Evolutionary conservation across 768 basidiomycete genomes (phyloP).

Genomic region (Mycena rebaudengoi): DNA sequence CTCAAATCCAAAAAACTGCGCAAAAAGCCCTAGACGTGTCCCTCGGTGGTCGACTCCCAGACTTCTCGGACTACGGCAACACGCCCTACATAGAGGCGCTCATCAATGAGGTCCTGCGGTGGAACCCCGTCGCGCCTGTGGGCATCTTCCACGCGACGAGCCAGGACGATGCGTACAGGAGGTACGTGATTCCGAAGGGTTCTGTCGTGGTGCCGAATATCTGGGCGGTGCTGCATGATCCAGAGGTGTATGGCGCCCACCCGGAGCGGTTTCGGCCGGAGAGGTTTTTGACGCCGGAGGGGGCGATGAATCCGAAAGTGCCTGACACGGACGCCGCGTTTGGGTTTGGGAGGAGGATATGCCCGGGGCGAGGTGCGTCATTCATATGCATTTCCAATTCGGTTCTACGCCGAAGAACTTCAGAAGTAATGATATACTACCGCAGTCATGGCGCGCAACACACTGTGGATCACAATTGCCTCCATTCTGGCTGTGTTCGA

Average conservation of each 20-base stretch:
- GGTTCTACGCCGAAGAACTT: not conserved
- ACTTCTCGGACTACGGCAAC: conserved; percentile 28
- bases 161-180: conserved; percentile 44
- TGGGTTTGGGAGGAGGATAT: conserved; percentile 33
- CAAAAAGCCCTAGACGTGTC: conserved; percentile 40
- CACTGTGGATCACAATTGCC: not conserved
- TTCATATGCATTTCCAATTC: not conserved
- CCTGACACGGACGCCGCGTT: conserved; percentile 26
- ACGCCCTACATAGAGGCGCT: conserved; percentile 19
- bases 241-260: conserved; percentile 16
- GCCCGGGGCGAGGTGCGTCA: conserved; percentile 34
- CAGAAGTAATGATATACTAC: not conserved
- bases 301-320: conserved; percentile 9
- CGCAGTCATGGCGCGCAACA: not conserved
- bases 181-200: conserved; percentile 43
- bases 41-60: conserved; percentile 38
- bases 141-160: conserved; percentile 29
- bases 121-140: conserved; percentile 26
- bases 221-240: conserved; percentile 28
- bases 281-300: conserved; percentile 17
- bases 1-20: conserved; percentile 37
- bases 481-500: not conserved
- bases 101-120: conserved; percentile 21
- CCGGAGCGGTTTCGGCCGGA: conserved; percentile 24
- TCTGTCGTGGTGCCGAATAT: conserved; percentile 41